Evolutionary conservation across 2,329 filamentous ascomycete genomes (phyloP).

Genomic region (Spiromastix sp.): DNA sequence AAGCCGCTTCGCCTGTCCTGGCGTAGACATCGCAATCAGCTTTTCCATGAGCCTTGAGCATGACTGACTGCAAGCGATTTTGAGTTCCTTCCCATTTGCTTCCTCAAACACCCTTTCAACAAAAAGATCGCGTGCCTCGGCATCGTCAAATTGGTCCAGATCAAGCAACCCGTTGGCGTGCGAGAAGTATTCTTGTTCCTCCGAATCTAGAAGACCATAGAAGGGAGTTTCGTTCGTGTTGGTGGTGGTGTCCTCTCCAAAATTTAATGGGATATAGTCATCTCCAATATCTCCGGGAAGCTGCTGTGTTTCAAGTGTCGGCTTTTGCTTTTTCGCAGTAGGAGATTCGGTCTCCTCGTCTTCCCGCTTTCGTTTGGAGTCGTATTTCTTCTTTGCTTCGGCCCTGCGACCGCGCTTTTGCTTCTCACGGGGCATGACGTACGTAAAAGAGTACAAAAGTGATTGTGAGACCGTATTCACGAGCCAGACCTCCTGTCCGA

Average conservation of each 20-base stretch:
- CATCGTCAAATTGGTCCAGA: conserved; percentile 70
- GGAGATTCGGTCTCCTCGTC: conserved; percentile 25
- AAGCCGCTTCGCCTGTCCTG: conserved; percentile 71
- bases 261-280: conserved; percentile 33
- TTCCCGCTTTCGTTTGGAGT: conserved; percentile 24
- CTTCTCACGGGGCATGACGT: conserved; percentile 36
- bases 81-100: conserved; percentile 84
- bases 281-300: conserved; percentile 17
- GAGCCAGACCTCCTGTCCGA: no score
- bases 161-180: conserved; percentile 83
- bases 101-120: conserved; percentile 77
- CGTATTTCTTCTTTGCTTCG: conserved; percentile 23
- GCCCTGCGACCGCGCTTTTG: conserved; percentile 38
- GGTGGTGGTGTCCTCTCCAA: conserved; percentile 13
- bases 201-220: conserved; percentile 83
- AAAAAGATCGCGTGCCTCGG: conserved; percentile 62
- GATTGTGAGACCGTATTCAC: no score
- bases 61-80: conserved; percentile 89
- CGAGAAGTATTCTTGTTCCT: conserved; percentile 94
- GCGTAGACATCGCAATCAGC: conserved; percentile 69
- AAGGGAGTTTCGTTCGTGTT: conserved; percentile 55
- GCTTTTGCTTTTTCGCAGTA: conserved; percentile 30
- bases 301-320: conserved; percentile 12
- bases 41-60: conserved; percentile 90
- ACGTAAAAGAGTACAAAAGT: no score